Base-by-base conservation (phyloP, 345 rosid species). In the Eutrema yunnanense region DNA sequence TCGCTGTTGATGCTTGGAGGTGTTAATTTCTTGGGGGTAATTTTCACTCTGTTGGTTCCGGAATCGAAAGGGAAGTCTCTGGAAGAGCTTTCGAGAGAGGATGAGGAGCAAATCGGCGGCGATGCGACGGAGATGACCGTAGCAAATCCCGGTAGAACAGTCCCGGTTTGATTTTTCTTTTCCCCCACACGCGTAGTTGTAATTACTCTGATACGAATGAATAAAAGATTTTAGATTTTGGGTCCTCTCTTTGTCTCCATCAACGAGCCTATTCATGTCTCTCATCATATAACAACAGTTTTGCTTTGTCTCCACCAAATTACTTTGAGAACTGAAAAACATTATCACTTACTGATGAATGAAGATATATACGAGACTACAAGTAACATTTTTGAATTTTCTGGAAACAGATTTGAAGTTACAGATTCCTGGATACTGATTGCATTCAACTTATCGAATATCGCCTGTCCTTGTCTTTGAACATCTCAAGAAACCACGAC, bases 41-140 rank as follows among this genome's bases (percentile, higher is more conserved):
- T 80, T 59, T 84, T 81, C 66, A 82, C 96, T 50, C 77, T 90
- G 69, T 74, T 86, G 81, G 82, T 90, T 59, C 92, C 91, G 1
- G 92, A 90, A 68, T 84, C 96, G 0, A 90, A 82, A 53, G 91
- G 91, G 30, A 76, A 64, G 72, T 86, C 92, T 3, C 81, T 90
- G 0, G 92, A 85, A 81, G 88, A 90, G 58, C 73, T 90, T 9
- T 82, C 96, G 0, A 85, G 85, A 13, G 90, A 87, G 43, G 84
- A 89, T 51, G 74, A 71, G 62, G 84, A 81, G 0, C 27, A 54
- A 4, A 44, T 4, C 38, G 80, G 54, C 0, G 65, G 60, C 4
- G 65, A 47, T 47, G 16, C 9, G 75, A 16, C 2, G 51, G 63
- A 19, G 56, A 65, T 62, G 42, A 33, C 53, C 6, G 73, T 9